Conservation (phyloP, 2,329 filamentous ascomycete species). For the Trichoderma gracile region DNA sequence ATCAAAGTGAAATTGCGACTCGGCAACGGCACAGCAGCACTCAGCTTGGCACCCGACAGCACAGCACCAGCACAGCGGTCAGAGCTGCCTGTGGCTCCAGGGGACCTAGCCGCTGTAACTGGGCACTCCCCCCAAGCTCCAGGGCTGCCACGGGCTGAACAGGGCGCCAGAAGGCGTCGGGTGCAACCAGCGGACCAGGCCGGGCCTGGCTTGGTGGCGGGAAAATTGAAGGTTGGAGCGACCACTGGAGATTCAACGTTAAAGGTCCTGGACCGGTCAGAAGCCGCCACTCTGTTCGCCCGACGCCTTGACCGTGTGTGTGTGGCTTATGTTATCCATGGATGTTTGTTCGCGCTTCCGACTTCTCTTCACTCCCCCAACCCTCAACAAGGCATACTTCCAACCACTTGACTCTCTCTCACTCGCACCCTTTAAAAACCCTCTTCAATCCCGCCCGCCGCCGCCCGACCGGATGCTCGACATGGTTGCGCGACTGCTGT, state of each 20-base stretch:
- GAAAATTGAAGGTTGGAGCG: not conserved
- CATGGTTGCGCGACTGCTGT: conserved; percentile 19
- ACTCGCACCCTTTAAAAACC: not conserved
- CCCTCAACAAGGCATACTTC: conserved; percentile 9
- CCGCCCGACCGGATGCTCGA: not conserved
- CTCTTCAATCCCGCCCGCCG: not conserved
- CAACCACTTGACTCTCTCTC: not conserved
- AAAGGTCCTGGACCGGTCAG: not conserved
- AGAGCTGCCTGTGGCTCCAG: not conserved
- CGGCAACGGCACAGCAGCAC: too few relatives aligned
- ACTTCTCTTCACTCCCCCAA: not conserved
- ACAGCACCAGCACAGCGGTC: not conserved
- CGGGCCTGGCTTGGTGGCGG: conserved; percentile 16
- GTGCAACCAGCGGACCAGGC: conserved; percentile 7
- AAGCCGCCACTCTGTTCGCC: conserved; percentile 5
- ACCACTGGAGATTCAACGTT: too few relatives aligned
- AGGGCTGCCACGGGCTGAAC: not conserved
- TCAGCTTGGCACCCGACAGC: not conserved
- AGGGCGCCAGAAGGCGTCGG: not conserved
- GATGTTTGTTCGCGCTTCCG: too few relatives aligned
- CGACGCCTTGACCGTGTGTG: not conserved
- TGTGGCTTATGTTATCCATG: too few relatives aligned
- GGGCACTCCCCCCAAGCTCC: not conserved
- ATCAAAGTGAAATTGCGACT: not conserved
- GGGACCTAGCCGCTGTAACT: not conserved